phyloP scores from a whole-genome alignment of 768 basidiomycete species.

The Kwoniella bestiolae region DNA sequence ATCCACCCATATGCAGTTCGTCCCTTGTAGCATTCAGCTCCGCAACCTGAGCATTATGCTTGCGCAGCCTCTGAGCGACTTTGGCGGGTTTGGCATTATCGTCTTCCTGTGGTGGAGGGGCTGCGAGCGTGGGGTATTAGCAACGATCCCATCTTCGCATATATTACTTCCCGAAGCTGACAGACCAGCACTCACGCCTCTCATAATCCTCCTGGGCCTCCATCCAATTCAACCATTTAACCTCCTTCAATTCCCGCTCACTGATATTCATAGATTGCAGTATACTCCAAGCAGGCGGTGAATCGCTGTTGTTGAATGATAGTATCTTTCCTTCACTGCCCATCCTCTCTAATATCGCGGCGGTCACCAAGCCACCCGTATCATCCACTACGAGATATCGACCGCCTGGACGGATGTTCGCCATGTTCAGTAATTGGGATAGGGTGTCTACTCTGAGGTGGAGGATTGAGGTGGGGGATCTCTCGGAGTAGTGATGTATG shows the following conservation, averaged over 20 bases:
- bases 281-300: constrained; percentile 87
- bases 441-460: constrained; percentile 85
- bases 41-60: constrained; percentile 74
- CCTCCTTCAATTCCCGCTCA: constrained; percentile 62
- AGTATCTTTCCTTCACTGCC: constrained; percentile 83
- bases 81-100: constrained; percentile 33
- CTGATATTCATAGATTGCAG: constrained; percentile 84
- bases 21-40: constrained; percentile 68
- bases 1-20: constrained; percentile 83
- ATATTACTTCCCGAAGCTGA: no score
- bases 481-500: constrained; percentile 83
- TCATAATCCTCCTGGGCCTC: constrained; percentile 77
- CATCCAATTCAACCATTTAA: constrained; percentile 77
- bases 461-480: constrained; percentile 73
- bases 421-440: constrained; percentile 82
- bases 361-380: constrained; percentile 82
- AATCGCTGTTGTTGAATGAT: constrained; percentile 84
- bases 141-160: neutral
- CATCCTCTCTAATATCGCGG: constrained; percentile 81
- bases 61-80: constrained; percentile 57
- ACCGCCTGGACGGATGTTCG: constrained; percentile 83
- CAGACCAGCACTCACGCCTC: constrained; percentile 34
- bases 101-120: constrained; percentile 45
- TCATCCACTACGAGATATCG: constrained; percentile 88
- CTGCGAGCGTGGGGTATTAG: constrained; percentile 4